Evolutionary conservation across 495 filamentous ascomycete species (phyloP), one percentile per base, ranked within the genome.

Genomic region (Penicillium arizonense): DNA sequence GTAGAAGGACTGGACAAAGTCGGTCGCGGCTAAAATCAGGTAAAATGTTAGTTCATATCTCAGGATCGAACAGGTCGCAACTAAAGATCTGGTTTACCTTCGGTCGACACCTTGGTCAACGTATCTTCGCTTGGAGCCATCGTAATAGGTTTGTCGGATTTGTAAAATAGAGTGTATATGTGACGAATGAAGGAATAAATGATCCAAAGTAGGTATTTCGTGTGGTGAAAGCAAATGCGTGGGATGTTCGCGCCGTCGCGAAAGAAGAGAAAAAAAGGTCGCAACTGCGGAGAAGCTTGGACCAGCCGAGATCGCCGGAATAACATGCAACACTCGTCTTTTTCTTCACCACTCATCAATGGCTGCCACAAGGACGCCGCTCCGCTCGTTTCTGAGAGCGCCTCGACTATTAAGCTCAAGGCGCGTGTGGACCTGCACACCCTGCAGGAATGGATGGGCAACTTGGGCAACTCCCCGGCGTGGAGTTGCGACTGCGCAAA

Each of bases 1-100:
- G 51, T 82, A 81, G 59, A 77, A 85, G 4, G 72, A 67, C 16
- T 79, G 69, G 34, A 82, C 69, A 48, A 84, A 81, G 24, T 73
- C 69, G 50, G 69, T 75, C 14, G 82, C 76, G 38, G 76, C 78
- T 82, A 35, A 7, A 53, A 11, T 28, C 10, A 45, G 23, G 24
- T 21, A 13, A 1, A 20, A 35, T 39, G 11, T 62, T 47, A 64
- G 55, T 26, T 24, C 6, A 24, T 4, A n/a, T 11, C n/a, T 41
- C 36, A 45, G 7, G 20, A 21, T 47, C 10, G 5, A 12, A 23
- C 26, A 24, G 53, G 21, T 11, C 24, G 47, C 28, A 12, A 47
- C 34, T 34, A 44, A 20, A 24, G 12, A 12, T 42, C 20, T 8
- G 30, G 45, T 52, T 43, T 57, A 81, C 78, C 78, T 35, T 79